Evolutionary conservation across 495 filamentous ascomycete genomes (phyloP).

Genomic region (Lasiosphaeris hirsuta): DNA sequence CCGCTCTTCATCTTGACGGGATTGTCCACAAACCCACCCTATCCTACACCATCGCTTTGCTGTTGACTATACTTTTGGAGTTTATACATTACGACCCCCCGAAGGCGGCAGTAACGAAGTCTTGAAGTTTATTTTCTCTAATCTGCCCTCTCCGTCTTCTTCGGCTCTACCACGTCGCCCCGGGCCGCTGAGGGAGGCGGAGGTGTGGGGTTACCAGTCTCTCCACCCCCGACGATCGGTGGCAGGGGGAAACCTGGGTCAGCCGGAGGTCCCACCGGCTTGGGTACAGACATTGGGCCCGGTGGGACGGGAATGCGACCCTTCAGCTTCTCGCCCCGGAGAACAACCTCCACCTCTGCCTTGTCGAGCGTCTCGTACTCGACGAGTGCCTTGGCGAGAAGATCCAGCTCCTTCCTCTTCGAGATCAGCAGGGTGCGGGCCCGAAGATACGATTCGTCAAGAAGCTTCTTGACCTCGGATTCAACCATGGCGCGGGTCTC

Average conservation of each 20-base stretch:
- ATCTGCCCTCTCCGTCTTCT: too few species aligned
- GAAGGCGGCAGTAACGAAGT: too few species aligned
- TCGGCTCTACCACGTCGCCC: conserved; percentile 4
- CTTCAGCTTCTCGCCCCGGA: conserved; percentile 77
- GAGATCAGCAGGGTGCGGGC: conserved; percentile 66
- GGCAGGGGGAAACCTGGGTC: conserved; percentile 24
- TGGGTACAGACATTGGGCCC: conserved; percentile 47
- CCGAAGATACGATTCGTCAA: conserved; percentile 77
- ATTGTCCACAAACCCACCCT: background rate
- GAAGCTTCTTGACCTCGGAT: conserved; percentile 73
- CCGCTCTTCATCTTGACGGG: background rate
- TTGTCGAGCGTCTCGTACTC: conserved; percentile 90
- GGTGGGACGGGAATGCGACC: conserved; percentile 46
- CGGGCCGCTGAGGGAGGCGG: conserved; percentile 22
- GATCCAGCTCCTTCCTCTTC: conserved; percentile 77
- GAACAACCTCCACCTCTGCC: conserved; percentile 84
- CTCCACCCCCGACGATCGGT: conserved; percentile 10
- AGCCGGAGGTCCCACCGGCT: conserved; percentile 24
- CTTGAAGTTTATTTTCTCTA: too few species aligned
- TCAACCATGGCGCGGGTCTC: conserved; percentile 85
- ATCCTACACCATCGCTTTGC: background rate
- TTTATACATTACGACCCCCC: too few species aligned
- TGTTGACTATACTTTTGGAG: too few species aligned
- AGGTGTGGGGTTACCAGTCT: conserved; percentile 17
- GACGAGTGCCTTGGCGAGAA: conserved; percentile 80